Conservation (phyloP, 2,329 filamentous ascomycete genomes). For the Davidsoniella eucalypti region DNA sequence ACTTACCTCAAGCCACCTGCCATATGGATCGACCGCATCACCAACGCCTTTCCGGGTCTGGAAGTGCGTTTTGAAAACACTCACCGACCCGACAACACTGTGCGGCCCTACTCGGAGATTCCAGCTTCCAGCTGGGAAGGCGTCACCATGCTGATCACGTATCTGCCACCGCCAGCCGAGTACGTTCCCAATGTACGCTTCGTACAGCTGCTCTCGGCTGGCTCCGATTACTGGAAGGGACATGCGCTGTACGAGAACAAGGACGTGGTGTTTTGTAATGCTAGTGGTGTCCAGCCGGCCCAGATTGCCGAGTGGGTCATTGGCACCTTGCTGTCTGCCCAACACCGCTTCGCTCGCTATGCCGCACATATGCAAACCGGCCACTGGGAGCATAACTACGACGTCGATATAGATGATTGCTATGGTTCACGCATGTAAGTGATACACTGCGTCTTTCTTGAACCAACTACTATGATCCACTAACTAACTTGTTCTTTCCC, state of each 20-base stretch:
- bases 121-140: slow-evolving; percentile 27
- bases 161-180: slow-evolving; percentile 26
- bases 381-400: slow-evolving; percentile 25
- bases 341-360: slow-evolving; percentile 32
- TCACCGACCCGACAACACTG: slow-evolving; percentile 18
- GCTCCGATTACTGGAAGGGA: slow-evolving; percentile 32
- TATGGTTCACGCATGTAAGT: slow-evolving; percentile 33
- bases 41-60: slow-evolving; percentile 27
- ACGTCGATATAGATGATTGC: slow-evolving; percentile 24
- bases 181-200: slow-evolving; percentile 32
- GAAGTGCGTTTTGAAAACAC: slow-evolving; percentile 19
- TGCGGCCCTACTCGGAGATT: slow-evolving; percentile 16
- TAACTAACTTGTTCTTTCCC: not conserved
- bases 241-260: slow-evolving; percentile 33
- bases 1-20: slow-evolving; percentile 19
- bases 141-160: slow-evolving; percentile 32
- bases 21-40: slow-evolving; percentile 22
- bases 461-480: not conserved
- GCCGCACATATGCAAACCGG: slow-evolving; percentile 27
- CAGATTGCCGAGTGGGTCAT: slow-evolving; percentile 43
- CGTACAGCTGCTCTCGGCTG: slow-evolving; percentile 38
- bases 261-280: slow-evolving; percentile 34
- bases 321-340: slow-evolving; percentile 31
- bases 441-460: not conserved
- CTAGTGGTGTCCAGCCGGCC: slow-evolving; percentile 41